A percentile compares a stretch with the other conserved stretches of the same genome.
Conservation (phyloP, 1,284 basidiomycete species). For the Wallemia ichthyophaga region DNA sequence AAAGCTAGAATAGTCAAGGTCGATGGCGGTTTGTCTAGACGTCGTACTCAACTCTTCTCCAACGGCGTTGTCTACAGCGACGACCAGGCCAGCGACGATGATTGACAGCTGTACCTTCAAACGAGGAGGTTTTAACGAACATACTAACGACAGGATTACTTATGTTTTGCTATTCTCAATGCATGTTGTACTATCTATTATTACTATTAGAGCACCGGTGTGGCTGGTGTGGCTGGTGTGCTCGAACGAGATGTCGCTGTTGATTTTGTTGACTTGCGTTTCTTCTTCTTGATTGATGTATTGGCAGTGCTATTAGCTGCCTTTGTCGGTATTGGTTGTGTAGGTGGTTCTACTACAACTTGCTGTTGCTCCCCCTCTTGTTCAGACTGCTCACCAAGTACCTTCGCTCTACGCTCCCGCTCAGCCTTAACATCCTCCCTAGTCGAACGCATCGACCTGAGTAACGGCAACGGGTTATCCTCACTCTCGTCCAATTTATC, state of each 20-base stretch:
- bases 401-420: background rate
- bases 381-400: background rate
- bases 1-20: conserved; percentile 36
- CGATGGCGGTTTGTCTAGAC: conserved; percentile 1
- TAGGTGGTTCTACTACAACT: background rate
- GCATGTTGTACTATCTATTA: background rate
- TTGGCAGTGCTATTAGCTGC: background rate
- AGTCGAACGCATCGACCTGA: conserved; percentile 7
- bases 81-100: background rate
- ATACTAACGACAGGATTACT: no score
- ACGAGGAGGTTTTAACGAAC: no score
- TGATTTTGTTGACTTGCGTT: background rate
- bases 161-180: no score
- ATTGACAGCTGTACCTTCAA: background rate
- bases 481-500: background rate
- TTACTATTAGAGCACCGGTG: background rate
- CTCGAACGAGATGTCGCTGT: background rate
- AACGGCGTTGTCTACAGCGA: background rate
- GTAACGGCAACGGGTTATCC: conserved; percentile 3
- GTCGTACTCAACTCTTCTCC: background rate
- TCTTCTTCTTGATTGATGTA: background rate
- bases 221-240: background rate
- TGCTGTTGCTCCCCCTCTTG: background rate
- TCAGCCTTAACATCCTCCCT: background rate
- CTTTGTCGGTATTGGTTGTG: background rate